phyloP scores from a whole-genome alignment of 805 yeast species.

The Sungouiella blattae region DNA sequence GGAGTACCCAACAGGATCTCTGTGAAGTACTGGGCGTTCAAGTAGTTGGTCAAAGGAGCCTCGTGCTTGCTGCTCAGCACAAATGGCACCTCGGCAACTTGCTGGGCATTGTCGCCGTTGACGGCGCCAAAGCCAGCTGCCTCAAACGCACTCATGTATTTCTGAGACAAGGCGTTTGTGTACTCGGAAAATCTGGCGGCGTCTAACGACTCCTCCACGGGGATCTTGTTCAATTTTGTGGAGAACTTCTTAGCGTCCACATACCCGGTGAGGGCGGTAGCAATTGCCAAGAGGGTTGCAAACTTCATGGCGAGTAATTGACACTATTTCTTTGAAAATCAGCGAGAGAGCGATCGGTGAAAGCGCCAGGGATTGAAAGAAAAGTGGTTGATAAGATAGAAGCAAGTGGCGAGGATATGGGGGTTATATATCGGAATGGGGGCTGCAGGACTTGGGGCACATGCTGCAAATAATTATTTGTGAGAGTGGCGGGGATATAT shows the following conservation, averaged over 20 bases:
- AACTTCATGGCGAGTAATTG: conserved; percentile 26
- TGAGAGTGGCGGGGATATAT: too few species aligned
- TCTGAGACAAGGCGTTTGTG: conserved; percentile 55
- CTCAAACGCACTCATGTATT: conserved; percentile 53
- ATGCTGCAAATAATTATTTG: too few species aligned
- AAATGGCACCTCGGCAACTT: conserved; percentile 17
- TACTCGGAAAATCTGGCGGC: conserved; percentile 51
- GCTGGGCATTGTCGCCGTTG: conserved; percentile 15
- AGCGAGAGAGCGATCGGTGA: too few species aligned
- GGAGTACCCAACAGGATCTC: conserved; percentile 92
- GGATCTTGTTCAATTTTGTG: conserved; percentile 56
- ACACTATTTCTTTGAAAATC: too few species aligned
- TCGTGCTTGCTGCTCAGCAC: conserved; percentile 42
- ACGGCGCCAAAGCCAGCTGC: conserved; percentile 15
- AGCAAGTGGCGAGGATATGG: conserved; percentile 6
- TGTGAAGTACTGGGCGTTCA: conserved; percentile 94
- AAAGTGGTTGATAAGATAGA: conserved; percentile 6
- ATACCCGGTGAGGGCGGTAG: conserved; percentile 33
- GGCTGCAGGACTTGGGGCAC: too few species aligned
- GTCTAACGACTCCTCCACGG: conserved; percentile 53
- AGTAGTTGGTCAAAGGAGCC: conserved; percentile 85
- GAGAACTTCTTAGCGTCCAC: conserved; percentile 52
- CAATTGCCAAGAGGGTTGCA: conserved; percentile 41
- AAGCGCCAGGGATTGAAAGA: too few species aligned
- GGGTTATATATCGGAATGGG: conserved; percentile 6